Evolutionary conservation across 208 protist genomes (phyloP), one percentile per base, ranked within the genome.

Genomic region (Leishmania mexicana): DNA sequence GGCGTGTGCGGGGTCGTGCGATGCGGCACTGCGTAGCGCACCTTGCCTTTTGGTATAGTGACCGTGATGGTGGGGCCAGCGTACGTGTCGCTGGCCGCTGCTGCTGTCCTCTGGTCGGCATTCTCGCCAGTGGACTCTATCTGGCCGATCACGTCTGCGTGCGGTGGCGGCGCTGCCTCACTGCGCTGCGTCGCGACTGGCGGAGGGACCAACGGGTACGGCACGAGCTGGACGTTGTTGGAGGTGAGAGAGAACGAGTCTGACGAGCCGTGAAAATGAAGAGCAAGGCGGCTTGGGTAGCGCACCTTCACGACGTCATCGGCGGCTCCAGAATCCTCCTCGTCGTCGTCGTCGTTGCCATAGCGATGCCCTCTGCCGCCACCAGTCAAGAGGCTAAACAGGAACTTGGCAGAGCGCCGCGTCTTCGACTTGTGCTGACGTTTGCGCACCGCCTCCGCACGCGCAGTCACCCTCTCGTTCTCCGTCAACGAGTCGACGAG

Each of bases 11-110:
- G 57, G 8, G 83, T 76, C 38, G 21, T 71, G 49, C 76, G 70
- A 42, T 75, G 86, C 4, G 89, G 82, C 57, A 89, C 73, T 42
- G 87, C 78, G 75, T 80, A 92, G 31, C 70, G 84, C n/a, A 78
- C 53, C 76, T 82, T 82, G 60, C 78, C 81, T 70, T 79, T 85
- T 19, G 47, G 35, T 24, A 88, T 76, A 42, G 60, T 45, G 51
- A 85, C 77, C 17, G 45, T 64, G 40, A 71, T 51, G 65, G 70
- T 21, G 70, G 70, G 13, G 11, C 15, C 38, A 21, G 65, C 31
- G 53, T 40, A 24, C 5, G 0, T n/a, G 47, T 28, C 40, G 78
- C 13, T 40, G 42, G 31, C 67, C 3, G 45, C 65, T 21, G 58
- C 35, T n/a, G 49, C 45, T 5, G 21, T 42, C 28, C 40, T 31